A percentile compares a stretch with the other conserved stretches of the same genome.
phyloP scores from a whole-genome alignment of 805 yeast species.

The Candida morakotiae region DNA sequence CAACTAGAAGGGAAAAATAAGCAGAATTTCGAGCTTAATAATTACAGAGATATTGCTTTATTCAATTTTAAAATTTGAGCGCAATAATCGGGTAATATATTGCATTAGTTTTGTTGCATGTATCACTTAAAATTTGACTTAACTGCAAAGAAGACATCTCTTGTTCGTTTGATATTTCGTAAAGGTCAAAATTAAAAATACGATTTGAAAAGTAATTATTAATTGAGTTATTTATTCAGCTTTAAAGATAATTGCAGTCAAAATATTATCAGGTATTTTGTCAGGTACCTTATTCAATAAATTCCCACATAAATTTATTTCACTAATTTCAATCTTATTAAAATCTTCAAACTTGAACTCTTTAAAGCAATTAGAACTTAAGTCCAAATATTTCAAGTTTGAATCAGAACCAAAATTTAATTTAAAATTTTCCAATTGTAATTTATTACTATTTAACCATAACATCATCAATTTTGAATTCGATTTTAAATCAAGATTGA shows the following conservation, averaged over 20 bases:
- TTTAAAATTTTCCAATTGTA: conserved; percentile 2
- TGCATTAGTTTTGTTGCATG: too few species aligned
- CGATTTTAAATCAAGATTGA: not conserved
- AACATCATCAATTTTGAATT: conserved; percentile 2
- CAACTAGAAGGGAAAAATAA: too few species aligned
- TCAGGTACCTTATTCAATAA: conserved; percentile 4
- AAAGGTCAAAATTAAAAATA: too few species aligned
- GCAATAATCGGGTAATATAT: too few species aligned
- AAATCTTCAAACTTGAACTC: conserved; percentile 6
- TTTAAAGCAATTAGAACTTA: conserved; percentile 5
- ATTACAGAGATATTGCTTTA: too few species aligned
- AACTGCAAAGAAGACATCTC: too few species aligned
- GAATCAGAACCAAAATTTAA: not conserved
- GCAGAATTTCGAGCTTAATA: too few species aligned
- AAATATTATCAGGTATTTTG: conserved; percentile 2
- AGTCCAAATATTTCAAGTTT: conserved; percentile 6
- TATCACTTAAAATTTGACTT: too few species aligned
- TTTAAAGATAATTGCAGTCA: conserved; percentile 4
- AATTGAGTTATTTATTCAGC: conserved; percentile 2
- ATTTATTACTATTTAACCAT: conserved; percentile 5
- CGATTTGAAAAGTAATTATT: too few species aligned
- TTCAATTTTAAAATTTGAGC: too few species aligned
- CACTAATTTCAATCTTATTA: conserved; percentile 2
- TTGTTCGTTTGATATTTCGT: too few species aligned
- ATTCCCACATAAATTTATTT: conserved; percentile 7